Evolutionary conservation across 495 filamentous ascomycete species (phyloP).

Genomic region (Annulohypoxylon bovei): DNA sequence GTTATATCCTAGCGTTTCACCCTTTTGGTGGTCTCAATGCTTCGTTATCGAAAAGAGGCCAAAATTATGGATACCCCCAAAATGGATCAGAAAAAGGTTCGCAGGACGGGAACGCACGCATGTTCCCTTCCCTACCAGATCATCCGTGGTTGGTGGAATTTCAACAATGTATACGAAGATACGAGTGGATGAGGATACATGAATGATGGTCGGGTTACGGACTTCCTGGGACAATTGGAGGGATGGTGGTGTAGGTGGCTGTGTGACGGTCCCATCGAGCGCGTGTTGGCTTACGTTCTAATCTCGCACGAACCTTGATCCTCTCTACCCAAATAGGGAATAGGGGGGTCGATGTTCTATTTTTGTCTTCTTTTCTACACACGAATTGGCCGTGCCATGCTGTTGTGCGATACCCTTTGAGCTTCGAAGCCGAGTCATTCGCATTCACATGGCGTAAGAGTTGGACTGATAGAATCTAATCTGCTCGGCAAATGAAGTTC

Average conservation of each 20-base stretch:
- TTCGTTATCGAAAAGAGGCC: conserved; percentile 16
- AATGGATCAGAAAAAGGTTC: conserved; percentile 34
- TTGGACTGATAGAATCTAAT: conserved; percentile 48
- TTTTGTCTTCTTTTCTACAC: conserved; percentile 42
- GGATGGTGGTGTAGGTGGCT: conserved; percentile 26
- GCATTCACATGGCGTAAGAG: conserved; percentile 47
- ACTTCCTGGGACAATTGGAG: conserved; percentile 14
- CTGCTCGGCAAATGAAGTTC: conserved; percentile 52
- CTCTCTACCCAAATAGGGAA: conserved; percentile 20
- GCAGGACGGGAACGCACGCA: conserved; percentile 24
- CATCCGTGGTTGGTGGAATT: conserved; percentile 30
- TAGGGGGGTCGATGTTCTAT: conserved; percentile 31
- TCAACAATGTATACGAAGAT: conserved; percentile 39
- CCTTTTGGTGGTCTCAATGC: conserved; percentile 12
- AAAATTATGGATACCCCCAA: conserved; percentile 35
- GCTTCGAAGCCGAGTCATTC: conserved; percentile 44
- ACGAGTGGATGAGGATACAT: conserved; percentile 37
- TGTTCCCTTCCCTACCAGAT: conserved; percentile 13
- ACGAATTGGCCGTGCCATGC: conserved; percentile 48
- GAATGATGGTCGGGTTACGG: conserved; percentile 27
- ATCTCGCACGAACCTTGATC: conserved; percentile 32
- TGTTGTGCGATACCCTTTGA: conserved; percentile 50
- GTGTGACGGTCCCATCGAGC: conserved; percentile 15
- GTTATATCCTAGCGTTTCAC: conserved; percentile 28
- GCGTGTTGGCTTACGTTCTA: conserved; percentile 35